phyloP scores from a whole-genome alignment of 805 yeast genomes.

The Yamadazyma phyllophila region DNA sequence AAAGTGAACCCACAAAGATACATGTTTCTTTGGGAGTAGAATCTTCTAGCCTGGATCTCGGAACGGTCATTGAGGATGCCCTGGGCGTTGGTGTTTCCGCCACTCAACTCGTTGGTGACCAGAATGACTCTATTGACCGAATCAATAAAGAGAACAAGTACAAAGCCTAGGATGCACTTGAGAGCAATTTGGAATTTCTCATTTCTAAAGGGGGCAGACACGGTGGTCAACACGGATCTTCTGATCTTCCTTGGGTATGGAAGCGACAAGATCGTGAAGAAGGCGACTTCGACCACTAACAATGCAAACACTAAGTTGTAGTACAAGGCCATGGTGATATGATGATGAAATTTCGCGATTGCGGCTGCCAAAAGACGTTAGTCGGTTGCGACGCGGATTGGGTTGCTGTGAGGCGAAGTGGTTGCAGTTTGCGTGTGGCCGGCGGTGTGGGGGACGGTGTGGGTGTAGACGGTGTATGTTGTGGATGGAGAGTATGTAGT shows the following conservation, averaged over 20 bases:
- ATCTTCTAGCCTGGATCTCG: conserved; percentile 86
- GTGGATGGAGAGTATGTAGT: too few relatives aligned
- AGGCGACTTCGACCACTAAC: conserved; percentile 70
- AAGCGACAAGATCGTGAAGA: conserved; percentile 75
- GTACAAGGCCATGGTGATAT: conserved; percentile 38
- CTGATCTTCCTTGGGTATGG: conserved; percentile 81
- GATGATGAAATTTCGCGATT: neutral
- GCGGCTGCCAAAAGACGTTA: too few relatives aligned
- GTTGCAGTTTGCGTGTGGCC: neutral
- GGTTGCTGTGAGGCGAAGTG: too few relatives aligned
- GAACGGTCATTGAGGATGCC: conserved; percentile 56
- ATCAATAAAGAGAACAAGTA: conserved; percentile 80
- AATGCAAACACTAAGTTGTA: conserved; percentile 65
- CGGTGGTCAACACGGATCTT: conserved; percentile 58
- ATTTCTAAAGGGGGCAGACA: conserved; percentile 67
- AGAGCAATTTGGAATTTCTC: conserved; percentile 73
- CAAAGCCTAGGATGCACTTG: conserved; percentile 80
- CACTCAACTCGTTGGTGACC: conserved; percentile 59
- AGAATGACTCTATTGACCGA: conserved; percentile 79
- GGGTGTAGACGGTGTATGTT: too few relatives aligned
- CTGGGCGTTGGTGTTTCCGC: conserved; percentile 11
- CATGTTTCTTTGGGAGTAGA: conserved; percentile 95
- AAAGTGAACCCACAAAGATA: conserved; percentile 94
- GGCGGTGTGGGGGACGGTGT: too few relatives aligned
- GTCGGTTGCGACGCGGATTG: too few relatives aligned